These are phyloP conservation scores for Salix brachista DNA, from an alignment of 345 rosid species.

Conservation along the genomic window DNA sequence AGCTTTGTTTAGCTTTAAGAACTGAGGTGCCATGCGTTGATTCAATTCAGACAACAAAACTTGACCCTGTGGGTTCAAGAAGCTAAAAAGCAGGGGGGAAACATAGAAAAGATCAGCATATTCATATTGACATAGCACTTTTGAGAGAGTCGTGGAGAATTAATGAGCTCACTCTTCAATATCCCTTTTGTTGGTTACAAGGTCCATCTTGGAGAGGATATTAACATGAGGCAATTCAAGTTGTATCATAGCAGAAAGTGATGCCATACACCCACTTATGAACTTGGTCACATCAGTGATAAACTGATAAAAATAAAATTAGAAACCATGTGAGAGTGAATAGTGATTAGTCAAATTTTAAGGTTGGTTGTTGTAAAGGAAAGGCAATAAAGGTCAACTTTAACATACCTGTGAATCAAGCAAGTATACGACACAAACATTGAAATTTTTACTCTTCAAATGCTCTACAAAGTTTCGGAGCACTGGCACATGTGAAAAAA, in stretches of 20 bases:
- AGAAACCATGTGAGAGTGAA: background rate
- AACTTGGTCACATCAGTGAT: constrained; percentile 85
- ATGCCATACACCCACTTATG: constrained; percentile 93
- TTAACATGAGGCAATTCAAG: constrained; percentile 90
- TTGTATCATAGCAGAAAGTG: constrained; percentile 93
- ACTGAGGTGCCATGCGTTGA: constrained; percentile 75
- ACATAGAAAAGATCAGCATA: constrained; percentile 10
- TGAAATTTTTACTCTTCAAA: constrained; percentile 74
- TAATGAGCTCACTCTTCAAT: constrained; percentile 51
- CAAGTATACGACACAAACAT: constrained; percentile 75
- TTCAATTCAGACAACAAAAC: constrained; percentile 70
- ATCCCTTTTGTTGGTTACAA: constrained; percentile 63
- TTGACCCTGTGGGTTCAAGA: constrained; percentile 74
- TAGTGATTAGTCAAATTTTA: background rate
- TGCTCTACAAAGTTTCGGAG: constrained; percentile 88
- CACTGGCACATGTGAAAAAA: constrained; percentile 84
- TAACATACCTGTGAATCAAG: constrained; percentile 88
- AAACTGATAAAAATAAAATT: constrained; percentile 40
- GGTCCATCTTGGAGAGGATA: constrained; percentile 91
- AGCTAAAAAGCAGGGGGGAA: constrained; percentile 35
- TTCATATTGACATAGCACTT: background rate
- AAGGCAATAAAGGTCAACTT: background rate
- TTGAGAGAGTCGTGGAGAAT: background rate
- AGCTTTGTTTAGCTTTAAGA: constrained; percentile 70
- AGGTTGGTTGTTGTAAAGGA: background rate